Evolutionary conservation across 2,329 filamentous ascomycete genomes (phyloP).

Genomic region (Claviceps sp.): DNA sequence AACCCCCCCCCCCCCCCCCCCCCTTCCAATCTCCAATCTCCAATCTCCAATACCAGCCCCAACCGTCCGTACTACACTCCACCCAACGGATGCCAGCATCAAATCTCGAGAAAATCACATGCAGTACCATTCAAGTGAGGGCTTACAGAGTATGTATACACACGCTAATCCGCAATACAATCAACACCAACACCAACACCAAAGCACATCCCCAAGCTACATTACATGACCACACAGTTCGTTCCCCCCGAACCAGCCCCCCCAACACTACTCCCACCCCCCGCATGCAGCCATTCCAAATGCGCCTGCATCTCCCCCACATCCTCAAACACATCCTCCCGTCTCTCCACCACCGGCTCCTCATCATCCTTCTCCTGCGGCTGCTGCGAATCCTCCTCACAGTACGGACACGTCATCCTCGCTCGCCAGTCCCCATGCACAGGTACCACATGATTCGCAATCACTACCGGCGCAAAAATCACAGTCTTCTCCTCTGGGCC

Average conservation of each 20-base stretch:
- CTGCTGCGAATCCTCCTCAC: conserved; percentile 36
- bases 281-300: conserved; percentile 41
- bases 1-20: too few species aligned
- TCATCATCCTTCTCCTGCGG: conserved; percentile 33
- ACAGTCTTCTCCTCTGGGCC: conserved; percentile 33
- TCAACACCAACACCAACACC: background rate
- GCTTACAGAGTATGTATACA: too few species aligned
- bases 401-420: conserved; percentile 39
- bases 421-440: conserved; percentile 37
- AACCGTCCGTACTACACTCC: too few species aligned
- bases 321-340: conserved; percentile 37
- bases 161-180: too few species aligned
- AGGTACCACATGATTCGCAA: conserved; percentile 43
- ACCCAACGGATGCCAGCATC: too few species aligned
- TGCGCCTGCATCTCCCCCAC: conserved; percentile 38
- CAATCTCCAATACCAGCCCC: too few species aligned
- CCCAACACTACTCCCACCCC: conserved; percentile 20
- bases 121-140: too few species aligned
- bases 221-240: conserved; percentile 38
- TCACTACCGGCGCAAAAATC: conserved; percentile 42
- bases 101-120: too few species aligned
- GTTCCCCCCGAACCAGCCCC: conserved; percentile 18
- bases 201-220: conserved; percentile 14
- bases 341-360: conserved; percentile 31
- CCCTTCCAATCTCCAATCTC: too few species aligned